Evolutionary conservation across 23 red algal genomes (phyloP), one percentile per base, ranked within the genome.

Genomic region (Agarophyton chilense): DNA sequence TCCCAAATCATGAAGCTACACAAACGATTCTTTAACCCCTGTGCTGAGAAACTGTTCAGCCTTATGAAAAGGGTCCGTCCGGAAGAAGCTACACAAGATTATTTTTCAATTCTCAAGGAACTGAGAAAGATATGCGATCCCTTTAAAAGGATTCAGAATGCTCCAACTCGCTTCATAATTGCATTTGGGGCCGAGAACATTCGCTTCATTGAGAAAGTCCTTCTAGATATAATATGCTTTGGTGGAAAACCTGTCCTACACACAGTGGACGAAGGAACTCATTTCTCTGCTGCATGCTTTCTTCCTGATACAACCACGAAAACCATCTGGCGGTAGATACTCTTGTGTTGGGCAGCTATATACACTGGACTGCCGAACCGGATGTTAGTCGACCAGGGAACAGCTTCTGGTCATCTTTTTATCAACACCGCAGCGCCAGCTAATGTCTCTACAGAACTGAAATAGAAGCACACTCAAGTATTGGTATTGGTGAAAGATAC

Each of bases 31-130:
- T 87, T 73, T 35, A 62, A 87, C 31, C 63, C 82, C 6, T 29
- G 9, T 10, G 46, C 82, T 17, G 63, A 51, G 9, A 87, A 73
- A 55, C 63, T 87, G 13, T 87, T 87, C 29, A 41, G 52, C 35
- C 62, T 87, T 44, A 4, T 87, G 2, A 71, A 31, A 25, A 40
- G 65, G 10, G 33, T 62, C 4, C 25, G 82, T 3, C 62, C 82
- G 21, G 82, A 87, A 71, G 14, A 87, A 14, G 82, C 42, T 26
- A 87, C 82, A 8, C 42, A 4, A 87, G 63, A 72, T 4, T 74
- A 62, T 28, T 25, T 71, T 18, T 13, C n/a, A 35, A 35, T 5
- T 13, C 82, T 87, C 18, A 7, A 87, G 66, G 41, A 87, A 16
- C 16, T 87, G 10, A 9, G 63, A 8, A 74, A 16, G 45, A 14